phyloP scores from a whole-genome alignment of 805 yeast species.

The Candida maris region DNA sequence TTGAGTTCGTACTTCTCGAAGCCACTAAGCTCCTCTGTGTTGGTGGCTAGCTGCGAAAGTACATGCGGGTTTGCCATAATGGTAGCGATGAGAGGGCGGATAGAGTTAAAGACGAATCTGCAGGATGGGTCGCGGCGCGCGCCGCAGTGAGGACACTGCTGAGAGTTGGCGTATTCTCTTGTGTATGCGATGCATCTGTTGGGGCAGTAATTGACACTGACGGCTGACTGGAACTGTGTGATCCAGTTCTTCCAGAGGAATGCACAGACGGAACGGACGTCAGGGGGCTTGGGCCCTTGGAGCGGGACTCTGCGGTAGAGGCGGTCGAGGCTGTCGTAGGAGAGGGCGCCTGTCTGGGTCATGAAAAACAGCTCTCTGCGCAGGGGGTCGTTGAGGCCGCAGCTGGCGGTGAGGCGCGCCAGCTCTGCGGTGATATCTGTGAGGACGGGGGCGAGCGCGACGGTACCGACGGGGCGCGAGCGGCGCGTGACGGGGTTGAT shows the following conservation, averaged over 20 bases:
- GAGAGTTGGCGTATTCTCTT: constrained; percentile 3
- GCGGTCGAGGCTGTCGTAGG: constrained; percentile 17
- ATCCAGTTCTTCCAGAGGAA: constrained; percentile 10
- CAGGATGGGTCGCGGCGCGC: constrained; percentile 5
- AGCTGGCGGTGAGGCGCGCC: constrained; percentile 2
- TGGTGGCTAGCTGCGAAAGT: constrained; percentile 6
- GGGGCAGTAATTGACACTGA: constrained; percentile 9
- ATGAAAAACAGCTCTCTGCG: constrained; percentile 15
- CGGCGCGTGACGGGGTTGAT: background rate
- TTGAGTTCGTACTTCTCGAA: constrained; percentile 3
- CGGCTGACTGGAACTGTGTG: constrained; percentile 4
- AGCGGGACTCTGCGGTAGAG: constrained; percentile 10
- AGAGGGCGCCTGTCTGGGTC: constrained; percentile 15
- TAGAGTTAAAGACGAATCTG: constrained; percentile 10
- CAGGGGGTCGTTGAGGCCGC: constrained; percentile 10
- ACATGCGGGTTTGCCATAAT: constrained; percentile 11
- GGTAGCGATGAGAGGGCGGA: constrained; percentile 12
- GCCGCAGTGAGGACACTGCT: constrained; percentile 9
- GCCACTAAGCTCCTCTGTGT: background rate
- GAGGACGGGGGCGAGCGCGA: constrained; percentile 6
- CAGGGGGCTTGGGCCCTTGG: constrained; percentile 3
- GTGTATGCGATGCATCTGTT: constrained; percentile 15
- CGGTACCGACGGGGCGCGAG: constrained; percentile 5
- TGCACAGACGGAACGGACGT: constrained; percentile 12
- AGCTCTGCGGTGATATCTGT: constrained; percentile 4